Conservation (phyloP, 1,284 basidiomycete genomes). For the Retiboletus flavoniger region DNA sequence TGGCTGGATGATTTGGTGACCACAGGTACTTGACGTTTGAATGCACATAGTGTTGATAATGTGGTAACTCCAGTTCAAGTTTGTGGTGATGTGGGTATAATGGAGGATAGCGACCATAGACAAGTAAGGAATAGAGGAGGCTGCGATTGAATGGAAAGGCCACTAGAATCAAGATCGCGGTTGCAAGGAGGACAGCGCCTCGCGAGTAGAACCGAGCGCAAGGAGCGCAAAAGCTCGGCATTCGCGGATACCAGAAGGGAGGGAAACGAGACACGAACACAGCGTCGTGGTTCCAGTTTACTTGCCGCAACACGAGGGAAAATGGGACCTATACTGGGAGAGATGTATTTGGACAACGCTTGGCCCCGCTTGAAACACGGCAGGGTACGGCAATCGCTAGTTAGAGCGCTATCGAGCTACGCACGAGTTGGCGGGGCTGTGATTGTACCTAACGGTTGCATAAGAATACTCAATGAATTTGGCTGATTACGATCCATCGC, state of each 20-base stretch:
- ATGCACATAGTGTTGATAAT: conserved; percentile 21
- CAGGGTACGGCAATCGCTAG: neutral
- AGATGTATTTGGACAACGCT: neutral
- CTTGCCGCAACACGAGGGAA: neutral
- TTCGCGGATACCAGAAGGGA: neutral
- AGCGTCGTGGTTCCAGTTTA: neutral
- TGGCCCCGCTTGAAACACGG: neutral
- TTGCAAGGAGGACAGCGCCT: conserved; percentile 3
- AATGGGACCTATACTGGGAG: neutral
- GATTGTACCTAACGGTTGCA: too few relatives aligned
- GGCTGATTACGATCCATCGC: too few relatives aligned
- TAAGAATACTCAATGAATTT: too few relatives aligned
- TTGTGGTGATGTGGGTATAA: conserved; percentile 17
- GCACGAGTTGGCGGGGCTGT: too few relatives aligned
- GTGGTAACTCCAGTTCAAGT: conserved; percentile 17
- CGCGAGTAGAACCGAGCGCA: conserved; percentile 5
- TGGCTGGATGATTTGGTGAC: conserved; percentile 28
- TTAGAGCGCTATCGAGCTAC: too few relatives aligned
- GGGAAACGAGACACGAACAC: neutral
- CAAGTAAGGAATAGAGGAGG: conserved; percentile 18
- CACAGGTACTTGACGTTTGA: conserved; percentile 30
- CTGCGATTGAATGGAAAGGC: conserved; percentile 29
- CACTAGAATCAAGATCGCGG: conserved; percentile 10
- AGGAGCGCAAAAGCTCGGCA: conserved; percentile 5
- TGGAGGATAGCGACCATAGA: conserved; percentile 26